Evolutionary conservation across 2,329 filamentous ascomycete species (phyloP), one percentile per base, ranked within the genome.

Genomic region (Aureobasidium pullulans): DNA sequence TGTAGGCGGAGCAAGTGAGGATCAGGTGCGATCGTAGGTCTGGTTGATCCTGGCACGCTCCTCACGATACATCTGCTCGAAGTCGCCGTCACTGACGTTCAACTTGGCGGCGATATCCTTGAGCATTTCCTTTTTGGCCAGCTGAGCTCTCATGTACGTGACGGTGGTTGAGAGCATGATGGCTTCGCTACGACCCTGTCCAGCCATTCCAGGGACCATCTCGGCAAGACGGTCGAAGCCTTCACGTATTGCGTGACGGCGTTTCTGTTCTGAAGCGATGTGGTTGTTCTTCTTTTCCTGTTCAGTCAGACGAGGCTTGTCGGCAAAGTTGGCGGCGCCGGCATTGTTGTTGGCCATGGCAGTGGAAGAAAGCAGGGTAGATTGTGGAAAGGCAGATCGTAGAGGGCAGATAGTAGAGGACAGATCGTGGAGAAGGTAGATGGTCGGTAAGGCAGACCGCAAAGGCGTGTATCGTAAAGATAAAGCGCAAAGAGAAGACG

Each of bases 181-280:
- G 31, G 89, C 89, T 72, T 96, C 91, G 64, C 89, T 94, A 47
- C 90, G 84, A 1, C 88, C 91, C 68, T 92, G 88, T 0, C 91
- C 91, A 66, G 89, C 83, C 57, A 95, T 79, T 0, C 89, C 90
- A 0, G 91, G 91, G 1, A 96, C 89, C 34, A 95, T 80, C 57
- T 86, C 83, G 15, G 89, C 89, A 29, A 96, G 81, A 36, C 85
- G 82, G 71, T 96, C 90, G 71, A 95, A 96, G 60, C 88, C 89
- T 61, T 89, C 85, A 48, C 91, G 82, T 64, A 96, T 96, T 13
- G 87, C 88, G 60, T 85, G 81, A 46, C 85, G 83, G 37, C 85
- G 83, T 72, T 87, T 84, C 67, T 83, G 80, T 70, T 84, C 82
- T 4, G 84, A 87, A 28, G 83, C 82, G 66, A 88, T 88, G 73